These are phyloP conservation scores for Ceratocystis lukuohia DNA, from an alignment of 2,329 filamentous ascomycete species.

Conservation along the genomic window DNA sequence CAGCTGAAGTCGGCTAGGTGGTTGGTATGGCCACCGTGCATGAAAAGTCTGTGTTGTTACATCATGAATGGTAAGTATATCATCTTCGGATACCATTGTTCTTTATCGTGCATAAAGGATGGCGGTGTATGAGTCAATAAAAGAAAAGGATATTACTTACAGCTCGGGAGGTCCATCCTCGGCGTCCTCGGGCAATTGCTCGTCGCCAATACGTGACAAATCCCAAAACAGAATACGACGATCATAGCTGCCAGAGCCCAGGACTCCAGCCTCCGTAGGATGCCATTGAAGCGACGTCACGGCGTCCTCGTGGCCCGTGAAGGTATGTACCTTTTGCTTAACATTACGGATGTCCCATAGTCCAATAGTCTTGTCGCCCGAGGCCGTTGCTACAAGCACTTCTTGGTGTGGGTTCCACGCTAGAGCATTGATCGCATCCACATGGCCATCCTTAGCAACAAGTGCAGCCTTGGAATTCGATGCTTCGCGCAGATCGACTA, in stretches of 20 bases:
- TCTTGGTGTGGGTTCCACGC: conserved; percentile 91
- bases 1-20: conserved; percentile 93
- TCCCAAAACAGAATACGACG: conserved; percentile 95
- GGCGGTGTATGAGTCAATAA: neutral
- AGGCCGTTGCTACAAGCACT: conserved; percentile 79
- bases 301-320: conserved; percentile 76
- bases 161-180: conserved; percentile 92
- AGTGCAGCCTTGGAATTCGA: conserved; percentile 55
- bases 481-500: conserved; percentile 68
- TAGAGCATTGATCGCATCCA: conserved; percentile 88
- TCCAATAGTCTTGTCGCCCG: conserved; percentile 86
- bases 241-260: conserved; percentile 87
- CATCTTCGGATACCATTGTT: neutral
- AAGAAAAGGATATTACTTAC: conserved; percentile 39
- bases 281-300: conserved; percentile 94
- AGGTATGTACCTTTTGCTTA: conserved; percentile 75
- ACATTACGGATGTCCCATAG: conserved; percentile 92
- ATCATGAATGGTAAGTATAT: neutral
- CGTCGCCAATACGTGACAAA: conserved; percentile 76
- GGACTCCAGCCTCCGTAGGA: conserved; percentile 72
- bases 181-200: conserved; percentile 86
- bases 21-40: conserved; percentile 98
- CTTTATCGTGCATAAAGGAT: neutral
- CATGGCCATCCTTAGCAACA: conserved; percentile 60
- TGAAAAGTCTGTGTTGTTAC: conserved; percentile 55